A percentile compares a stretch with the other conserved stretches of the same genome.
These are phyloP conservation scores for Cardamine occulta DNA, from an alignment of 345 rosid species.

Conservation along the genomic window DNA sequence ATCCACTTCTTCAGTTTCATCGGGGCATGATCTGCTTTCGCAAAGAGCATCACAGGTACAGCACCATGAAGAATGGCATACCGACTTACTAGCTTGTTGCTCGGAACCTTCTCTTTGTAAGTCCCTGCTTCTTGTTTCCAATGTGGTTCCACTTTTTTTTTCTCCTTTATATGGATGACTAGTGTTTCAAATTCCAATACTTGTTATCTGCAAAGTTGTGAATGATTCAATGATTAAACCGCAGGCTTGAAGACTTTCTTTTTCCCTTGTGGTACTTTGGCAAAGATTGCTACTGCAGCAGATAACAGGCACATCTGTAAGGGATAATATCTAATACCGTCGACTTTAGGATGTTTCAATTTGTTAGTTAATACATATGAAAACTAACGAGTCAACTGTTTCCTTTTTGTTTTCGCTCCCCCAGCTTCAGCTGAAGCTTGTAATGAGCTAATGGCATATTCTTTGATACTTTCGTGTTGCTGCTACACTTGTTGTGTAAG, in stretches of 20 bases:
- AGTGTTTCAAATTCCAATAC: constrained; percentile 9
- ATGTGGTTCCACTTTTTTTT: background rate
- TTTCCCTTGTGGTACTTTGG: constrained; percentile 90
- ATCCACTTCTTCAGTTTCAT: constrained; percentile 71
- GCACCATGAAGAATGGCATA: constrained; percentile 83
- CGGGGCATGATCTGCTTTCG: constrained; percentile 72
- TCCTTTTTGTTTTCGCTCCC: background rate
- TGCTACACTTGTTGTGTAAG: constrained; percentile 96
- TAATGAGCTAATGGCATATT: constrained; percentile 90
- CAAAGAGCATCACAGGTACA: constrained; percentile 50
- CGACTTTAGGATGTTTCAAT: background rate
- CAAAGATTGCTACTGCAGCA: constrained; percentile 87
- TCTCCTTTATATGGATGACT: background rate
- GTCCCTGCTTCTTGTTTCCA: constrained; percentile 40
- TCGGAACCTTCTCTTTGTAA: constrained; percentile 90
- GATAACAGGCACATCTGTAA: constrained; percentile 82
- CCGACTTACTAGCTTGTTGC: constrained; percentile 95
- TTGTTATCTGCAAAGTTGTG: constrained; percentile 11
- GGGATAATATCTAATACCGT: constrained; percentile 35
- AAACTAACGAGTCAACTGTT: background rate
- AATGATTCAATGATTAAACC: constrained; percentile 24
- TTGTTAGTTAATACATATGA: background rate
- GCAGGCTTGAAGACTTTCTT: constrained; percentile 86
- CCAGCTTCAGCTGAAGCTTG: constrained; percentile 97
- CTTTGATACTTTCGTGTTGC: constrained; percentile 92